Percentiles rank a stretch among this genome's conserved stretches.
phyloP scores from a whole-genome alignment of 352 stramenopile species.

The Albugo laibachii region DNA sequence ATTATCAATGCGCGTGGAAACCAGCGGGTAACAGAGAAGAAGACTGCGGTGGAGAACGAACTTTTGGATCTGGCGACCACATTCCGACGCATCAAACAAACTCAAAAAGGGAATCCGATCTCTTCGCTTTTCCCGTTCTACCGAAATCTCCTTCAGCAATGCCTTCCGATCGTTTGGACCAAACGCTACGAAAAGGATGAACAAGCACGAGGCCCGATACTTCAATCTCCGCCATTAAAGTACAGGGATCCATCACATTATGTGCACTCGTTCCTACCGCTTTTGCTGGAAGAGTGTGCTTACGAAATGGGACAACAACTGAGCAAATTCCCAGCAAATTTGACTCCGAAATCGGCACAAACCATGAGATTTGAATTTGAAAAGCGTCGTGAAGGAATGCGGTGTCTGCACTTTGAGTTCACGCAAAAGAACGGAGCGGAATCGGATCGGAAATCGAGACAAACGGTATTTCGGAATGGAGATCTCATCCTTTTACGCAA shows the following conservation, averaged over 20 bases:
- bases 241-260: constrained; percentile 61
- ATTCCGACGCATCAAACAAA: constrained; percentile 69
- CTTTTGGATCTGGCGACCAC: constrained; percentile 23
- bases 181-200: no score
- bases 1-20: no score
- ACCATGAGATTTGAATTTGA: constrained; percentile 44
- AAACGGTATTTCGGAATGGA: constrained; percentile 37
- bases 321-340: constrained; percentile 20
- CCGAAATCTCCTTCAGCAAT: constrained; percentile 50
- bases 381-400: constrained; percentile 63
- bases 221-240: constrained; percentile 25
- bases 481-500: constrained; percentile 46
- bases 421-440: constrained; percentile 20
- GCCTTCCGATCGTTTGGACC: constrained; percentile 18
- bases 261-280: constrained; percentile 46
- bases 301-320: constrained; percentile 61
- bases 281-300: constrained; percentile 67
- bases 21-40: constrained; percentile 14
- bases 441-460: constrained; percentile 14
- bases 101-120: constrained; percentile 40
- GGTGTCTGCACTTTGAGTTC: constrained; percentile 52
- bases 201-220: constrained; percentile 13
- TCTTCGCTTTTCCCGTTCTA: constrained; percentile 72
- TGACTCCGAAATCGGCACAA: constrained; percentile 21
- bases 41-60: constrained; percentile 22